Base-by-base conservation (phyloP, 495 filamentous ascomycete species). In the Glarea lozoyensis region DNA sequence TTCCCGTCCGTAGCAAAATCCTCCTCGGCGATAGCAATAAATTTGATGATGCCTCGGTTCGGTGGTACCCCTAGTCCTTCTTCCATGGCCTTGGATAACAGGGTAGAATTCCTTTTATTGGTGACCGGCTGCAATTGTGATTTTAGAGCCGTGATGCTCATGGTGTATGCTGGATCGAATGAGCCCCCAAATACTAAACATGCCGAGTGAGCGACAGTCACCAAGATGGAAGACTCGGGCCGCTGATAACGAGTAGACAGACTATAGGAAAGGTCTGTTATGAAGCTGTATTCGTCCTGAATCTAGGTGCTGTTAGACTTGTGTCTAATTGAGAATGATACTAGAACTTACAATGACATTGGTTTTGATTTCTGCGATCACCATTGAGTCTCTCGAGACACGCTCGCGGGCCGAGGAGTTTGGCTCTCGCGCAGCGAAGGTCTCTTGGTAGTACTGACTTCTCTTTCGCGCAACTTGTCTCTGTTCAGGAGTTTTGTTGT, bases 301-400 rank as follows among this genome's bases (percentile, higher is more conserved):
- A 85, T 69, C 81, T 85, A 22, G 47, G 17, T 37, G 44, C 18
- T 12, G 6, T 9, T 21, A 20, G 19, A 33, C 34, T 29, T 15
- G 11, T 3, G 15, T n/a, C n/a, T n/a, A n/a, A n/a, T n/a, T n/a
- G n/a, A n/a, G n/a, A n/a, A n/a, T n/a, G n/a, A n/a, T n/a, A n/a
- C n/a, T n/a, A 13, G 23, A 19, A 64, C 80, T 52, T 68, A 89
- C 87, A 57, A 81, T 84, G 25, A 78, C 75, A 57, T 92, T 95
- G n/a, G 86, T 86, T 54, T 77, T 81, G 22, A 97, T 60, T 57
- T 95, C 87, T 25, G 81, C 84, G 42, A 85, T 70, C 41, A 95
- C 73, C 40, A 83, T 67, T 13, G 85, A 79, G 46, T 88, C 75
- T 46, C 73, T 76, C 12, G 61, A 59, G 16, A 86, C 62, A 21